These are phyloP conservation scores for Spiraea crenata DNA, from an alignment of 331 rosid genomes.

Conservation along the genomic window DNA sequence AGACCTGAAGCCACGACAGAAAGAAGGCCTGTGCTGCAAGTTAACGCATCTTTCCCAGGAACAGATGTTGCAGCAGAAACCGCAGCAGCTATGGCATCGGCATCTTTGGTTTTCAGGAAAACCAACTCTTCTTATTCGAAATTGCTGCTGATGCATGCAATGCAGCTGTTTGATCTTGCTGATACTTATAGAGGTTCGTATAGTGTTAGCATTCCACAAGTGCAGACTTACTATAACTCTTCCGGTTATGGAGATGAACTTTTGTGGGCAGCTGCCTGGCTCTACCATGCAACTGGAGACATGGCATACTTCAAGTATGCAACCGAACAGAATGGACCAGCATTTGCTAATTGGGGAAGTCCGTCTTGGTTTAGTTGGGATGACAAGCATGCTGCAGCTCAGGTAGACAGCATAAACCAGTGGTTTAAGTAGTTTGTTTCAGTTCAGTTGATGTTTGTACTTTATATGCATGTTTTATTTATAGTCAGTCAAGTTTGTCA, in stretches of 20 bases:
- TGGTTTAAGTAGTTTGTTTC: not conserved
- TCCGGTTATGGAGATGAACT: conserved; percentile 77
- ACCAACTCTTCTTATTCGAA: conserved; percentile 38
- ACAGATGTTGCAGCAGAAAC: conserved; percentile 76
- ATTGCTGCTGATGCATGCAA: conserved; percentile 52
- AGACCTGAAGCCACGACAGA: conserved; percentile 60
- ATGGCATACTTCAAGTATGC: conserved; percentile 51
- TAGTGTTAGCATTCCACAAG: conserved; percentile 59
- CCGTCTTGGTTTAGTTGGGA: conserved; percentile 78
- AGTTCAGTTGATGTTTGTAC: not conserved
- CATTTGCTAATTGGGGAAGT: conserved; percentile 48
- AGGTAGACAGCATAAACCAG: conserved; percentile 27
- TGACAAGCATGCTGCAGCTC: conserved; percentile 71
- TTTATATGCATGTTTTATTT: not conserved
- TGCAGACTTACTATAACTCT: conserved; percentile 58
- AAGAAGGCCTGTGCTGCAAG: conserved; percentile 46
- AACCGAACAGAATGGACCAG: conserved; percentile 39
- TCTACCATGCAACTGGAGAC: conserved; percentile 63
- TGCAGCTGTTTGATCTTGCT: conserved; percentile 53
- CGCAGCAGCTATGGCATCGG: conserved; percentile 68
- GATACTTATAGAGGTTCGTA: conserved; percentile 60
- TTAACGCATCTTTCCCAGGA: conserved; percentile 66
- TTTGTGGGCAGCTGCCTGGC: conserved; percentile 77
- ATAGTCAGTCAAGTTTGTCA: not conserved
- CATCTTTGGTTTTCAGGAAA: conserved; percentile 60